A percentile compares a stretch with the other conserved stretches of the same genome.
Conservation (phyloP, 2,329 filamentous ascomycete genomes). For the Dactylellina sp. region DNA sequence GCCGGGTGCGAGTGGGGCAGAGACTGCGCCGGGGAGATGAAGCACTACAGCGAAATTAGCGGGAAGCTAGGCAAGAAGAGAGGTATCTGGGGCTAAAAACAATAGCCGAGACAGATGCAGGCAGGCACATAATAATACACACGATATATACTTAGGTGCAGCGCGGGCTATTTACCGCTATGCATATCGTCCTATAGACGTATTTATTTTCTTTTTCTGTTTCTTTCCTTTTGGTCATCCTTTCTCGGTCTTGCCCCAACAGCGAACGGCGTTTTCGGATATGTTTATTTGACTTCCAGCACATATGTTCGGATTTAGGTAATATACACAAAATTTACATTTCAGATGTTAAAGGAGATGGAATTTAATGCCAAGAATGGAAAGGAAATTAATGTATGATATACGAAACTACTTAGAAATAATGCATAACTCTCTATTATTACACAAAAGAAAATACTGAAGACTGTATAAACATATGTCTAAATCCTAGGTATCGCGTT, state of each 20-base stretch:
- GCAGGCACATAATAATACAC: too few relatives aligned
- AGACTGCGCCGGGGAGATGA: constrained; percentile 98
- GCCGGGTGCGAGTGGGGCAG: constrained; percentile 96
- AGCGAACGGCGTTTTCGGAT: constrained; percentile 4
- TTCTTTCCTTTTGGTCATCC: too few relatives aligned
- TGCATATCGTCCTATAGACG: too few relatives aligned
- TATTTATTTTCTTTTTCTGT: background rate
- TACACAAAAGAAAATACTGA: too few relatives aligned
- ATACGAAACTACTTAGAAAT: background rate
- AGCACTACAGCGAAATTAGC: constrained; percentile 90
- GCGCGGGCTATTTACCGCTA: too few relatives aligned
- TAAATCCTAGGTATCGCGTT: too few relatives aligned
- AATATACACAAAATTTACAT: background rate
- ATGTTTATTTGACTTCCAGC: background rate
- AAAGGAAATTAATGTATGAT: constrained; percentile 55
- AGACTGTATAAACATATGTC: too few relatives aligned
- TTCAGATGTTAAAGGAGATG: background rate
- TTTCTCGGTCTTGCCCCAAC: background rate
- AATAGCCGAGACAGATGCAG: background rate
- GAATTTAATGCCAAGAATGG: constrained; percentile 55
- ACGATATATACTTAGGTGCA: too few relatives aligned
- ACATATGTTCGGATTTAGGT: background rate
- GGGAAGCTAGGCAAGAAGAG: constrained; percentile 85
- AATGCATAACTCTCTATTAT: too few relatives aligned
- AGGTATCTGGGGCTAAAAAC: constrained; percentile 73